A percentile compares a stretch with the other conserved stretches of the same genome.
Conservation (phyloP, 305 asterid genomes). For the Rubia tinctorum region DNA sequence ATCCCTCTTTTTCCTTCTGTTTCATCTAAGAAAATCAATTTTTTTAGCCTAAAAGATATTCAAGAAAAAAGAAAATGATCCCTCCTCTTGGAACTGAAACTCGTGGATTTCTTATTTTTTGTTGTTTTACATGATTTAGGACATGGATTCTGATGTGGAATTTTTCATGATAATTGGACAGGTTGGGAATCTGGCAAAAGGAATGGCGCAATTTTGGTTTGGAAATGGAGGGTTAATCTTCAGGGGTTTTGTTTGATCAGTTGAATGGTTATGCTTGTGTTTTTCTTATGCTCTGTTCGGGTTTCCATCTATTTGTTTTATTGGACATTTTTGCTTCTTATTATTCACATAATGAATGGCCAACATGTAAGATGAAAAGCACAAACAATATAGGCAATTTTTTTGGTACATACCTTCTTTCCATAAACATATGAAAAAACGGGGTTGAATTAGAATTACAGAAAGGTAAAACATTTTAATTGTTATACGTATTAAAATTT, state of each 20-base stretch:
- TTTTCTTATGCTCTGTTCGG: neutral
- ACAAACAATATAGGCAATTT: too few relatives aligned
- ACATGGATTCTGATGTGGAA: neutral
- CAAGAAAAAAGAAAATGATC: neutral
- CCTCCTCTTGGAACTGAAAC: neutral
- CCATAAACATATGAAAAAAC: too few relatives aligned
- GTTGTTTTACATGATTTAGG: neutral
- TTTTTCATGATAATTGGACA: neutral
- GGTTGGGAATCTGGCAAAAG: conserved; percentile 9
- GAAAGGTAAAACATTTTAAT: too few relatives aligned
- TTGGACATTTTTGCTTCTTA: neutral
- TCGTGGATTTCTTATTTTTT: neutral
- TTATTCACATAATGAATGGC: neutral
- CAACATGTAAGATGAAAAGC: too few relatives aligned
- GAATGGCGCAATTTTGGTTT: conserved; percentile 16
- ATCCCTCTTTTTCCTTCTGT: neutral
- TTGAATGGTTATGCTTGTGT: conserved; percentile 9
- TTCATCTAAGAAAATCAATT: neutral
- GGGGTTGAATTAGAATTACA: too few relatives aligned
- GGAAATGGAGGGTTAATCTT: conserved; percentile 13
- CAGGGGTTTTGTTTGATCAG: neutral
- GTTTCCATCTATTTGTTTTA: conserved; percentile 9
- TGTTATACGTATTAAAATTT: too few relatives aligned
- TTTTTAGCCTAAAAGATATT: neutral
- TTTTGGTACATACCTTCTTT: too few relatives aligned